Percentiles rank a stretch among this genome's conserved stretches.
These are phyloP conservation scores for Fusarium verrucosum DNA, from an alignment of 2,329 filamentous ascomycete genomes.

Conservation along the genomic window DNA sequence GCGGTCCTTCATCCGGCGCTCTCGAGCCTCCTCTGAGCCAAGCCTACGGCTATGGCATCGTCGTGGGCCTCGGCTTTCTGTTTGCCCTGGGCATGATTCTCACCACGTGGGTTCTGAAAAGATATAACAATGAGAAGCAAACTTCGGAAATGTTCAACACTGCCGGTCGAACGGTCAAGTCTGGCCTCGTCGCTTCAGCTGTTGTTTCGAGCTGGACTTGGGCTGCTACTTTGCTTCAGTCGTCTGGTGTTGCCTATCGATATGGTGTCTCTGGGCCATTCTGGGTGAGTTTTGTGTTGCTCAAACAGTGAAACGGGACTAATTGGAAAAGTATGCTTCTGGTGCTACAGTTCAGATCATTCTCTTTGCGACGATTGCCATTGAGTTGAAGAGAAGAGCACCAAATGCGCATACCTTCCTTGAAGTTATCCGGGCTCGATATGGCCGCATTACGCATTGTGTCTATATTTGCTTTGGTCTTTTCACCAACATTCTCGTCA, in stretches of 20 bases:
- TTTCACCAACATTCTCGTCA: constrained; percentile 87
- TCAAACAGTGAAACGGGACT: neutral
- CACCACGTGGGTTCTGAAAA: constrained; percentile 25
- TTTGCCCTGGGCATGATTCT: constrained; percentile 75
- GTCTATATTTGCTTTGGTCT: constrained; percentile 86
- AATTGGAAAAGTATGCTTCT: constrained; percentile 58
- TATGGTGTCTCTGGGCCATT: constrained; percentile 73
- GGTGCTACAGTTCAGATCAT: constrained; percentile 85
- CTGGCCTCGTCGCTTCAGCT: constrained; percentile 84
- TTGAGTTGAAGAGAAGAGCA: constrained; percentile 85
- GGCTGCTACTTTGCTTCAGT: constrained; percentile 85
- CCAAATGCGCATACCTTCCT: constrained; percentile 89
- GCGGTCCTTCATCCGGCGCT: constrained; percentile 28
- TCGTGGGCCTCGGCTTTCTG: constrained; percentile 76
- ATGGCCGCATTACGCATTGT: constrained; percentile 72
- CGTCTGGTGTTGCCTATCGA: constrained; percentile 81
- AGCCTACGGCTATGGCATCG: constrained; percentile 79
- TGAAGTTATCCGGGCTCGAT: constrained; percentile 83
- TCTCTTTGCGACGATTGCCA: constrained; percentile 88
- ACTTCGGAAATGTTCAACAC: constrained; percentile 95
- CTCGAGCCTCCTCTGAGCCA: constrained; percentile 57
- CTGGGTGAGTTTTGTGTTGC: constrained; percentile 49
- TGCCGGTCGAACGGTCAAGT: constrained; percentile 87
- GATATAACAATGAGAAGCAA: constrained; percentile 72
- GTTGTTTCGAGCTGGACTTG: constrained; percentile 96